Evolutionary conservation across 2,329 filamentous ascomycete genomes (phyloP).

Genomic region (Apiospora koreana): DNA sequence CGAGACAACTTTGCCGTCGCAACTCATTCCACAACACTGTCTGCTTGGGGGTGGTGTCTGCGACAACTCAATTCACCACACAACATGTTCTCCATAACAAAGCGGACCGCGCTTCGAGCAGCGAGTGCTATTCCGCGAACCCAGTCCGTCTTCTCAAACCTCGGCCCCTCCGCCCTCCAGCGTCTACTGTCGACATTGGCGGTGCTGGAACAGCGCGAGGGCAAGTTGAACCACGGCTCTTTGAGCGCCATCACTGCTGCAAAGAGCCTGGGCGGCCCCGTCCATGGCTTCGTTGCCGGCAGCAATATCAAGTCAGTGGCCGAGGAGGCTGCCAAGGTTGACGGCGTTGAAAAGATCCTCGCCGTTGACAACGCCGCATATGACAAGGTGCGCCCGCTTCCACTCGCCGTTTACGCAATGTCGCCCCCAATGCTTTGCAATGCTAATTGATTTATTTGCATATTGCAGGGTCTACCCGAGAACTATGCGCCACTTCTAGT

Average conservation of each 20-base stretch:
- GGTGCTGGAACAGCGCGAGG: constrained; percentile 88
- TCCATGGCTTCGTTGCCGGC: constrained; percentile 88
- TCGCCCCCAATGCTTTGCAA: neutral
- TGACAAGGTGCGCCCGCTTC: constrained; percentile 68
- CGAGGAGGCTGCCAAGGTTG: constrained; percentile 82
- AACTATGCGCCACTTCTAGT: constrained; percentile 91
- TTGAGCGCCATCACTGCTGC: constrained; percentile 85
- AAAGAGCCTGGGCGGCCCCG: constrained; percentile 78
- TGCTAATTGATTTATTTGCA: constrained; percentile 5
- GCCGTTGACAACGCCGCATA: constrained; percentile 87
- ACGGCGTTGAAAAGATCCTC: constrained; percentile 89
- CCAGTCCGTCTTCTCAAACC: constrained; percentile 30
- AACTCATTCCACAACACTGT: neutral
- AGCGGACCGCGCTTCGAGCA: constrained; percentile 27
- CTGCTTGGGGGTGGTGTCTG: neutral
- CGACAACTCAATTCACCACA: constrained; percentile 5
- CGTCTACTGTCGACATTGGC: constrained; percentile 85
- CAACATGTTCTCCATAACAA: constrained; percentile 30
- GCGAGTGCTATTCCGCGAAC: constrained; percentile 25
- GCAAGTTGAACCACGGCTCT: constrained; percentile 80
- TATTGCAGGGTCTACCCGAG: constrained; percentile 76
- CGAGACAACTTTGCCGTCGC: neutral
- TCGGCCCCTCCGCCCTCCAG: constrained; percentile 56
- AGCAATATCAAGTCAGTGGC: constrained; percentile 74
- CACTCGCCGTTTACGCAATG: neutral